Conservation (phyloP, 768 basidiomycete genomes). For the Hysterangium stoloniferum region DNA sequence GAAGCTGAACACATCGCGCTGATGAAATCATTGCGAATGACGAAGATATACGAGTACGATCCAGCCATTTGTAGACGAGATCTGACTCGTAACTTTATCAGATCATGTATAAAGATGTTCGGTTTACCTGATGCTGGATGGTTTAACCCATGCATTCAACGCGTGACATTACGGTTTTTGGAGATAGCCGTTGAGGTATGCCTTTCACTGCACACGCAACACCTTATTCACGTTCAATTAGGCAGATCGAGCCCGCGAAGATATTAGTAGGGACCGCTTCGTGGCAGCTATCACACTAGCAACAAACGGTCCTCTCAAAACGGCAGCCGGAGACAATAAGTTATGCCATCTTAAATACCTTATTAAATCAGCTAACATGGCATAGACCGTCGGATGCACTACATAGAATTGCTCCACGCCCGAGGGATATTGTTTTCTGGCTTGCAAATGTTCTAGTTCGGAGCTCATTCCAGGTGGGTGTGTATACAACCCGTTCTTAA, state of each 20-base stretch:
- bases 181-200: slow-evolving; percentile 5
- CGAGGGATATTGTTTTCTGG: slow-evolving; percentile 8
- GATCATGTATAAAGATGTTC: slow-evolving; percentile 10
- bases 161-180: slow-evolving; percentile 1
- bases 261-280: slow-evolving; percentile 8
- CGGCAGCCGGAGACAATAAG: slow-evolving; percentile 8
- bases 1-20: slow-evolving; percentile 3
- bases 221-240: not conserved
- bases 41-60: slow-evolving; percentile 8
- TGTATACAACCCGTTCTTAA: not conserved
- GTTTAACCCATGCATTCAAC: slow-evolving; percentile 11
- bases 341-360: not conserved
- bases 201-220: not conserved
- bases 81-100: not conserved
- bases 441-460: slow-evolving; percentile 8
- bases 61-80: not conserved
- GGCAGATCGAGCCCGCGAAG: slow-evolving; percentile 8
- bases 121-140: slow-evolving; percentile 6
- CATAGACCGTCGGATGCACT: not conserved
- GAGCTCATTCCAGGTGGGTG: slow-evolving; percentile 10
- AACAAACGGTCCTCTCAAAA: slow-evolving; percentile 10
- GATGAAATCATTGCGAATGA: slow-evolving; percentile 3
- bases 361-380: not conserved
- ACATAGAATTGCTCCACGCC: slow-evolving; percentile 1
- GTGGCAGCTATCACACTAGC: slow-evolving; percentile 10